Conservation (phyloP, 2,329 filamentous ascomycete species). For the Emmonsiellopsis sp. region DNA sequence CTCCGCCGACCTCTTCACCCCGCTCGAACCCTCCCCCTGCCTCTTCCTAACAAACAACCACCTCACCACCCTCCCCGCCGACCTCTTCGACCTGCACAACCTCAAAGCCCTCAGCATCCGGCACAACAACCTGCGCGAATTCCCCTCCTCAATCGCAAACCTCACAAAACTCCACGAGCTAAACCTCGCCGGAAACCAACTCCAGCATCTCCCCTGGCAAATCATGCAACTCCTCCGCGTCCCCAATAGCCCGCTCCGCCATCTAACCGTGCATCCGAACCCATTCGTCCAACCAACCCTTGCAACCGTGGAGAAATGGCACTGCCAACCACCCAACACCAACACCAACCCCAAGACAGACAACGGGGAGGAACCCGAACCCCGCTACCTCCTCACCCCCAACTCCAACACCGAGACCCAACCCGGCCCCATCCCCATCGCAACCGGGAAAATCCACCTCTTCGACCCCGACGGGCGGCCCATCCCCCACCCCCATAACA, state of each 20-base stretch:
- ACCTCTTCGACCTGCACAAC: slow-evolving; percentile 32
- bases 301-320: slow-evolving; percentile 23
- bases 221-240: slow-evolving; percentile 28
- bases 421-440: slow-evolving; percentile 7
- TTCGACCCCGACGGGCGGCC: slow-evolving; percentile 25
- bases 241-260: slow-evolving; percentile 27
- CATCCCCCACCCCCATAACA: slow-evolving; percentile 7
- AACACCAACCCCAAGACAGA: background rate
- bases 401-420: background rate
- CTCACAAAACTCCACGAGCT: slow-evolving; percentile 33
- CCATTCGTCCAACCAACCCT: slow-evolving; percentile 20
- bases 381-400: background rate
- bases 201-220: slow-evolving; percentile 36
- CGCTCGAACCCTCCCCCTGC: slow-evolving; percentile 32
- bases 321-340: slow-evolving; percentile 12
- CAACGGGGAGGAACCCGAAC: background rate
- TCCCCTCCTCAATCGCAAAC: slow-evolving; percentile 32
- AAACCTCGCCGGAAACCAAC: slow-evolving; percentile 36
- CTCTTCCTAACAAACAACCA: slow-evolving; percentile 36
- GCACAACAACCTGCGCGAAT: slow-evolving; percentile 33
- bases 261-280: slow-evolving; percentile 31
- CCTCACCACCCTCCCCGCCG: slow-evolving; percentile 26
- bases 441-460: slow-evolving; percentile 20
- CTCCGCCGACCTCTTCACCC: slow-evolving; percentile 27
- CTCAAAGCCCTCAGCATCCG: slow-evolving; percentile 37